Percentiles rank a stretch among this genome's conserved stretches.
Evolutionary conservation across 805 yeast genomes (phyloP).

Genomic region (Candida nitratophila): DNA sequence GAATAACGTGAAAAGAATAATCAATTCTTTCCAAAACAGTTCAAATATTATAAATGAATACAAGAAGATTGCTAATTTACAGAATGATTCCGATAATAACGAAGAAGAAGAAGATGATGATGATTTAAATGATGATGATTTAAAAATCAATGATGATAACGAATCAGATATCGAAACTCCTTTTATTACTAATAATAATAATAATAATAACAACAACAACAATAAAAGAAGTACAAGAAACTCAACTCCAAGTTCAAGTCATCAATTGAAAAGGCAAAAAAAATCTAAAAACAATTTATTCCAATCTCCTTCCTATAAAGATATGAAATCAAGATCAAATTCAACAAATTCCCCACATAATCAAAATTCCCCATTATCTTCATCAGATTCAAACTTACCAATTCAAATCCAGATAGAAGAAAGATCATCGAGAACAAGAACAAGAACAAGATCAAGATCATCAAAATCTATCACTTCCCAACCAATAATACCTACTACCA

Average conservation of each 20-base stretch:
- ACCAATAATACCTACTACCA: conserved; percentile 21
- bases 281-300: not conserved
- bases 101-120: conserved; percentile 4
- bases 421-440: not conserved
- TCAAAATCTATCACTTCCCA: too few species aligned
- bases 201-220: not conserved
- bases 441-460: too few species aligned
- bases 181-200: too few species aligned
- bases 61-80: conserved; percentile 16
- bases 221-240: not conserved
- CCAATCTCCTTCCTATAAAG: too few species aligned
- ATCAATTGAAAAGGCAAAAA: not conserved
- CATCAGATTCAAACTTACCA: too few species aligned
- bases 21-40: not conserved
- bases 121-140: conserved; percentile 1
- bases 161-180: not conserved
- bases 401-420: conserved; percentile 1
- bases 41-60: conserved; percentile 42
- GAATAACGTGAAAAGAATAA: conserved; percentile 20
- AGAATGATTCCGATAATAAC: conserved; percentile 4
- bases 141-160: not conserved
- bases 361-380: too few species aligned
- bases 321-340: not conserved
- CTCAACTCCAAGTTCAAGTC: not conserved
- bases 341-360: not conserved